phyloP scores from a whole-genome alignment of 768 basidiomycete species.

The Asterophora parasitica region DNA sequence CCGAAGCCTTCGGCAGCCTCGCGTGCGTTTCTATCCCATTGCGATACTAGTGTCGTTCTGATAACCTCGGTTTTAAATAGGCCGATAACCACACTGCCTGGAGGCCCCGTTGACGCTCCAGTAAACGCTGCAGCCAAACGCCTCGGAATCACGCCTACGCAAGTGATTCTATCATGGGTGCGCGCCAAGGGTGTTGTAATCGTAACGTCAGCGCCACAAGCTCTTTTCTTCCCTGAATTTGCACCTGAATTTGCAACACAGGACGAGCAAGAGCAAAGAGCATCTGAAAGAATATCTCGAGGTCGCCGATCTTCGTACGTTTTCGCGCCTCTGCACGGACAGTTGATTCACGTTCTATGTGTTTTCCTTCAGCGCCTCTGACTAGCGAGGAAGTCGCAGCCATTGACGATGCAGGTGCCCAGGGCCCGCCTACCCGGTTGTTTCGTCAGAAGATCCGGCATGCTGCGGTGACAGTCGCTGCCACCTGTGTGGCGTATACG shows the following conservation, averaged over 20 bases:
- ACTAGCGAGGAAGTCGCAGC: constrained; percentile 54
- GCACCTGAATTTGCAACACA: too few species aligned
- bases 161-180: constrained; percentile 69
- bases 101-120: constrained; percentile 60
- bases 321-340: not conserved
- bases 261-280: constrained; percentile 56
- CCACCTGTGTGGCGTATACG: not conserved
- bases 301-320: constrained; percentile 48
- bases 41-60: not conserved
- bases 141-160: constrained; percentile 52
- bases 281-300: constrained; percentile 66
- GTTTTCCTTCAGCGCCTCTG: constrained; percentile 37
- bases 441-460: too few species aligned
- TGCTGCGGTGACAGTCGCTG: not conserved
- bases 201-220: constrained; percentile 49
- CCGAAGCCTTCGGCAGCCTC: constrained; percentile 54
- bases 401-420: constrained; percentile 59
- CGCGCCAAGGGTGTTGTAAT: constrained; percentile 61
- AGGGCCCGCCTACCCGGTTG: constrained; percentile 37
- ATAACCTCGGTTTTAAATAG: constrained; percentile 16
- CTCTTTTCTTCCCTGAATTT: not conserved
- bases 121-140: constrained; percentile 48
- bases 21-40: constrained; percentile 25
- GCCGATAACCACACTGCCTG: constrained; percentile 54
- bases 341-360: not conserved